Base-by-base conservation (phyloP, 192 early-diverging fungal genomes). In the Funneliformis mosseae region DNA sequence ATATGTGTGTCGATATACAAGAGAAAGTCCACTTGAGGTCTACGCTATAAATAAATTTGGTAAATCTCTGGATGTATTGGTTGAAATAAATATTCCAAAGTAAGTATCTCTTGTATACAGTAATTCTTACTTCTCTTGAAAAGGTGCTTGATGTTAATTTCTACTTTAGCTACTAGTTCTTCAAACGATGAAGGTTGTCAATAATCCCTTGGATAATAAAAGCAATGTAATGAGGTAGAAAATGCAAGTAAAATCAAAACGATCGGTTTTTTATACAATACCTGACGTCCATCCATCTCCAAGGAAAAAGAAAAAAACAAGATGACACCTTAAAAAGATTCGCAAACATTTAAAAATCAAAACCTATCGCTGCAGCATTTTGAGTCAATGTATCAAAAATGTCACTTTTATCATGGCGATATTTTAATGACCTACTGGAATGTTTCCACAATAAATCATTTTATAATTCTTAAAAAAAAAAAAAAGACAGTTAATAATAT, bases 231-330 rank as follows among this genome's bases (percentile, higher is more conserved):
- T 39, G 33, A 73, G 72, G 60, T 81, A 72, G 70, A 81, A 81
- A 67, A 7, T 8, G 28, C 70, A 59, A 28, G 43, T n/a, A 74
- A 74, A 81, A 33, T 67, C 66, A 18, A 41, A 80, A 25, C 61
- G 55, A 12, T 74, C 80, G 39, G 33, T 41, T 63, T n/a, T 66
- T 48, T 59, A 33, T 77, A 77, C 41, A 43, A 74, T 81, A 48
- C 80, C 80, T 28, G 80, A 81, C 33, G 55, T 60, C 33, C 80
- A 81, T 75, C 80, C 80, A 74, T 71, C 72, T 8, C 80, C 80
- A 59, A 81, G 75, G 61, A 81, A 75, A 74, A 9, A 45, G 75
- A 76, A 39, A 73, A 63, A n/a, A n/a, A n/a, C n/a, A n/a, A n/a
- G n/a, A n/a, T n/a, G n/a, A n/a, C n/a, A n/a, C n/a, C n/a, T n/a